Conservation (phyloP, 1,284 basidiomycete species). For the Trichosporon ovoides region DNA sequence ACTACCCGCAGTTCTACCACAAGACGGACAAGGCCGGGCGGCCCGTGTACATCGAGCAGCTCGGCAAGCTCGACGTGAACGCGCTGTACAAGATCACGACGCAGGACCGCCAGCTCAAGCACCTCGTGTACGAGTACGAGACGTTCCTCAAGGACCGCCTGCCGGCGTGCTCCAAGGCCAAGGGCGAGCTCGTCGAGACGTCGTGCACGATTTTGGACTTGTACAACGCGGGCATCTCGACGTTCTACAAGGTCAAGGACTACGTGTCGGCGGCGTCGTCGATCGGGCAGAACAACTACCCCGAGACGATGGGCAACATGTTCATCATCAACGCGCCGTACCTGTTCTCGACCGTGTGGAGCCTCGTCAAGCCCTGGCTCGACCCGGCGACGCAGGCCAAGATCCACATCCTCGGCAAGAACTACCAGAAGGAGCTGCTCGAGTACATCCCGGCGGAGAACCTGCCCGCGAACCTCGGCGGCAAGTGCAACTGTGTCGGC, state of each 20-base stretch:
- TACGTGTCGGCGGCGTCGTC: constrained; percentile 74
- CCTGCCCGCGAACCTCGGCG: constrained; percentile 80
- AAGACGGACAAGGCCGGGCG: constrained; percentile 95
- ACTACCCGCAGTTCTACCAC: constrained; percentile 95
- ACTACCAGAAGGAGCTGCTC: constrained; percentile 61
- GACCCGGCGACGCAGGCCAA: constrained; percentile 92
- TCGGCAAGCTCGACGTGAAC: constrained; percentile 82
- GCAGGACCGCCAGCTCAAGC: constrained; percentile 80
- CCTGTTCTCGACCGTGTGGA: constrained; percentile 86
- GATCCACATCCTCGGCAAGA: constrained; percentile 72
- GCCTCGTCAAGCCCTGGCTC: constrained; percentile 85
- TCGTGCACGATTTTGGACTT: constrained; percentile 97
- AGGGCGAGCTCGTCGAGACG: constrained; percentile 89
- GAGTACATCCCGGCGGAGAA: constrained; percentile 77
- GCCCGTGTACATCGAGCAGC: constrained; percentile 89
- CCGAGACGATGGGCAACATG: constrained; percentile 93
- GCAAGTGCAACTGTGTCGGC: constrained; percentile 68
- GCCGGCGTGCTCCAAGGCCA: constrained; percentile 65
- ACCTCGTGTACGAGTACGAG: constrained; percentile 92
- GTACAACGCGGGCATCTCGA: constrained; percentile 68
- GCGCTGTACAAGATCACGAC: constrained; percentile 77
- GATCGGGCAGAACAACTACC: constrained; percentile 88
- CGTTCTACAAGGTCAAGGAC: constrained; percentile 88
- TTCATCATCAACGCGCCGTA: constrained; percentile 93
- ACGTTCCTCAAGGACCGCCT: constrained; percentile 73